Percentiles rank a stretch among this genome's conserved stretches.
Evolutionary conservation across 305 asterid genomes (phyloP).

Genomic region (Stenogyne calaminthoides): DNA sequence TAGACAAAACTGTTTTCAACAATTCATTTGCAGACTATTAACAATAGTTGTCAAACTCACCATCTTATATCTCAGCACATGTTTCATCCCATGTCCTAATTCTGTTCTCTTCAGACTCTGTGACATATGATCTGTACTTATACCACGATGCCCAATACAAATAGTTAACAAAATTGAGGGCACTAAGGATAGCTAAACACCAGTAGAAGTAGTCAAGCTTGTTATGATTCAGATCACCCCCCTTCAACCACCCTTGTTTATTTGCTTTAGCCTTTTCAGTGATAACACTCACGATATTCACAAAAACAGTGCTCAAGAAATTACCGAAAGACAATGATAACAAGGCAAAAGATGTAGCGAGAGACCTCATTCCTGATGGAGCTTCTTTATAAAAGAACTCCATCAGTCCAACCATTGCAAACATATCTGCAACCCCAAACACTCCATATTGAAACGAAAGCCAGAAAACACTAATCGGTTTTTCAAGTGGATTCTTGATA

Average conservation of each 20-base stretch:
- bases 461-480: slow-evolving; percentile 46
- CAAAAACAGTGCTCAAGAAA: slow-evolving; percentile 43
- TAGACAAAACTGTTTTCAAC: slow-evolving; percentile 12
- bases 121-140: slow-evolving; percentile 38
- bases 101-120: slow-evolving; percentile 15
- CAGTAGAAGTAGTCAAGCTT: slow-evolving; percentile 39
- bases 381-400: slow-evolving; percentile 49
- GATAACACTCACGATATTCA: slow-evolving; percentile 31
- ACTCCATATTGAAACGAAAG: slow-evolving; percentile 46
- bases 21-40: not conserved
- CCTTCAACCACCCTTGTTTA: slow-evolving; percentile 43
- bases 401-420: slow-evolving; percentile 44
- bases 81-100: not conserved
- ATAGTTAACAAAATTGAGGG: slow-evolving; percentile 40
- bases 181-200: slow-evolving; percentile 44
- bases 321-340: slow-evolving; percentile 40
- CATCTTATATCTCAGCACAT: slow-evolving; percentile 6
- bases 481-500: slow-evolving; percentile 27
- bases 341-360: slow-evolving; percentile 39
- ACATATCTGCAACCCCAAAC: slow-evolving; percentile 49
- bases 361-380: slow-evolving; percentile 47
- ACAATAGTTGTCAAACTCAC: not conserved
- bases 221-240: slow-evolving; percentile 36
- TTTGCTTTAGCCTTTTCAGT: slow-evolving; percentile 27
- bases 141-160: slow-evolving; percentile 46